Evolutionary conservation across 139 green algal species (phyloP).

Genomic region (Chlorella vulgaris): DNA sequence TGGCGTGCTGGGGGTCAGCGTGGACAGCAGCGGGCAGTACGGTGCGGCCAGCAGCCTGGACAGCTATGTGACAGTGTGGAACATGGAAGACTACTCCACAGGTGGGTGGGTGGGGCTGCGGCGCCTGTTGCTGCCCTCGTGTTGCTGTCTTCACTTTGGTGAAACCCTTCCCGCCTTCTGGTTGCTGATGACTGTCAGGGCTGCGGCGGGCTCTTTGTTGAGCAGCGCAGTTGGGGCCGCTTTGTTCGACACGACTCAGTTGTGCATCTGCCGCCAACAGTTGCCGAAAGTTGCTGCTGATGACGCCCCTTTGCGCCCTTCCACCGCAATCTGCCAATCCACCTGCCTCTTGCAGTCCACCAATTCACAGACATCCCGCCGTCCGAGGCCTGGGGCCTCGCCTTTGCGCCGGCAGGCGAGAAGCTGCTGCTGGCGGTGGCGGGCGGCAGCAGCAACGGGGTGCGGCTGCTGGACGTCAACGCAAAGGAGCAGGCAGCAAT

Average conservation of each 20-base stretch:
- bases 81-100: slow-evolving; percentile 50
- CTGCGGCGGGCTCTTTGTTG: too few relatives aligned
- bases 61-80: slow-evolving; percentile 81
- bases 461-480: slow-evolving; percentile 37
- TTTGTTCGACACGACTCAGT: too few relatives aligned
- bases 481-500: slow-evolving; percentile 37
- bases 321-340: neutral
- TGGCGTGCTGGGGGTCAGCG: slow-evolving; percentile 81
- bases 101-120: neutral
- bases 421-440: slow-evolving; percentile 64
- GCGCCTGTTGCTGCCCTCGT: too few relatives aligned
- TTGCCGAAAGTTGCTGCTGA: neutral
- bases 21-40: slow-evolving; percentile 67
- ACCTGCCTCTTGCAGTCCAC: neutral
- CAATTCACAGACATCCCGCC: slow-evolving; percentile 72
- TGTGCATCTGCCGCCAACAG: too few relatives aligned
- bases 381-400: slow-evolving; percentile 85
- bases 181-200: too few relatives aligned
- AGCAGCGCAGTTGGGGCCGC: too few relatives aligned
- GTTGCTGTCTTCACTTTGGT: too few relatives aligned
- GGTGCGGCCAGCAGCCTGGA: slow-evolving; percentile 83
- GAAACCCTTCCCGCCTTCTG: too few relatives aligned
- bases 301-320: too few relatives aligned
- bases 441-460: slow-evolving; percentile 67
- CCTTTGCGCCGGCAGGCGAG: slow-evolving; percentile 63